Evolutionary conservation across 2,329 filamentous ascomycete species (phyloP).

Genomic region (Neocatenulostroma microsporum): DNA sequence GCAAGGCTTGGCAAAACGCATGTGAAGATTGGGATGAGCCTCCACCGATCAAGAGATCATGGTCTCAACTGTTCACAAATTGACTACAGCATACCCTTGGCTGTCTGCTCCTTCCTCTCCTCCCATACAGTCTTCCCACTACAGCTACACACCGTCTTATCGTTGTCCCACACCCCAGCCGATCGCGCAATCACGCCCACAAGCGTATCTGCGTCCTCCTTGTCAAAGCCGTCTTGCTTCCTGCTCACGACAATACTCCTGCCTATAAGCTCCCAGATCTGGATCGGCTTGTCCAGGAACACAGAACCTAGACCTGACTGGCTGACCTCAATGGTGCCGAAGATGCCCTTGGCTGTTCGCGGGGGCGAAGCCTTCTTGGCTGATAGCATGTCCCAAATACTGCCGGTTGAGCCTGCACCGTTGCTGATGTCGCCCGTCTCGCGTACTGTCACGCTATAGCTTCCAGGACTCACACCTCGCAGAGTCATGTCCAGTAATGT

Average conservation of each 20-base stretch:
- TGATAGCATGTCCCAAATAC: conserved; percentile 61
- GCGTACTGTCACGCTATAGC: conserved; percentile 75
- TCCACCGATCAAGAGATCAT: no score
- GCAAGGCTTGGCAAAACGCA: no score
- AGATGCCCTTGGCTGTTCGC: conserved; percentile 50
- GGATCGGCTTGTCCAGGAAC: conserved; percentile 73
- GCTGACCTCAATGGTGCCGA: conserved; percentile 70
- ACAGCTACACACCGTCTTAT: conserved; percentile 96
- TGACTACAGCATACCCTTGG: conserved; percentile 73
- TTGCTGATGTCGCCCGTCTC: conserved; percentile 79
- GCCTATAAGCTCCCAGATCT: conserved; percentile 95
- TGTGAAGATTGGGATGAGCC: no score
- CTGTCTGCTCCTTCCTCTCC: conserved; percentile 81
- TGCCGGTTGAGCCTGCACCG: conserved; percentile 74
- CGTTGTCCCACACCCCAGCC: conserved; percentile 97
- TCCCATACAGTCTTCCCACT: conserved; percentile 98
- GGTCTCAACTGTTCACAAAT: not conserved
- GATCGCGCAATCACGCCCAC: conserved; percentile 92
- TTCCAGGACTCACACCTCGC: conserved; percentile 70
- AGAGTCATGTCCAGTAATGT: conserved; percentile 85
- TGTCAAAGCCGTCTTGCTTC: conserved; percentile 43
- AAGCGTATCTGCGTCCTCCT: conserved; percentile 75
- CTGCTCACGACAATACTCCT: conserved; percentile 81
- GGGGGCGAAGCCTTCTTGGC: conserved; percentile 37
- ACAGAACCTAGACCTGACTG: conserved; percentile 66